Percentiles rank a stretch among this genome's conserved stretches.
Evolutionary conservation across 805 yeast genomes (phyloP).

Genomic region (Candida germanica): DNA sequence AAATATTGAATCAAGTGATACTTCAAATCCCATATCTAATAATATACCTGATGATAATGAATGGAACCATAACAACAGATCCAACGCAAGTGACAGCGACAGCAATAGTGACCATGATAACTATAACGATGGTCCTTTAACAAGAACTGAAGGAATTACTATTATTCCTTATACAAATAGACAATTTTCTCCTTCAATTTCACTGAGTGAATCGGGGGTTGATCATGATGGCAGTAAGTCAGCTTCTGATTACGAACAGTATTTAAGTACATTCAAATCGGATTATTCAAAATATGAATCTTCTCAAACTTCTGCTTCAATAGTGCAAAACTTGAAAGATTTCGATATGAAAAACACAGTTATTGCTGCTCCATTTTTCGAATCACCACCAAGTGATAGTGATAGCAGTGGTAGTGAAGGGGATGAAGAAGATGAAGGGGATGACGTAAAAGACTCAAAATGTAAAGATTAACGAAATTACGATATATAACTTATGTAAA

Average conservation of each 20-base stretch:
- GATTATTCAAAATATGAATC: conserved; percentile 12
- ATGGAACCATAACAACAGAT: background rate
- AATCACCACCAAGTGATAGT: conserved; percentile 36
- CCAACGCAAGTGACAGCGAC: background rate
- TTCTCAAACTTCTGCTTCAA: conserved; percentile 17
- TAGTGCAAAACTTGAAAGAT: conserved; percentile 6
- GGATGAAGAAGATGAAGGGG: conserved; percentile 1
- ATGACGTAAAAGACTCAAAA: too few relatives aligned
- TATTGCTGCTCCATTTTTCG: conserved; percentile 37
- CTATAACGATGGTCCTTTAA: conserved; percentile 2
- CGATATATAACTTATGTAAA: too few relatives aligned
- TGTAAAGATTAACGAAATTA: too few relatives aligned
- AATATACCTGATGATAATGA: background rate
- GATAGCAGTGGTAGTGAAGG: conserved; percentile 20
- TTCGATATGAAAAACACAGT: conserved; percentile 19
- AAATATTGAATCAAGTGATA: background rate
- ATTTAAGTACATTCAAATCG: conserved; percentile 16
- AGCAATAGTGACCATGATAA: background rate
- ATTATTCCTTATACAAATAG: conserved; percentile 16
- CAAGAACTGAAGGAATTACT: conserved; percentile 9
- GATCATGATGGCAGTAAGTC: conserved; percentile 1
- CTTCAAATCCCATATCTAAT: background rate
- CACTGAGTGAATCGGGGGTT: conserved; percentile 2
- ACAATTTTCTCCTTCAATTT: conserved; percentile 12
- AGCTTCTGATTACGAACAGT: conserved; percentile 18